A percentile compares a stretch with the other conserved stretches of the same genome.
Evolutionary conservation across 768 basidiomycete genomes (phyloP).

Genomic region (Leccinum rimulosum): DNA sequence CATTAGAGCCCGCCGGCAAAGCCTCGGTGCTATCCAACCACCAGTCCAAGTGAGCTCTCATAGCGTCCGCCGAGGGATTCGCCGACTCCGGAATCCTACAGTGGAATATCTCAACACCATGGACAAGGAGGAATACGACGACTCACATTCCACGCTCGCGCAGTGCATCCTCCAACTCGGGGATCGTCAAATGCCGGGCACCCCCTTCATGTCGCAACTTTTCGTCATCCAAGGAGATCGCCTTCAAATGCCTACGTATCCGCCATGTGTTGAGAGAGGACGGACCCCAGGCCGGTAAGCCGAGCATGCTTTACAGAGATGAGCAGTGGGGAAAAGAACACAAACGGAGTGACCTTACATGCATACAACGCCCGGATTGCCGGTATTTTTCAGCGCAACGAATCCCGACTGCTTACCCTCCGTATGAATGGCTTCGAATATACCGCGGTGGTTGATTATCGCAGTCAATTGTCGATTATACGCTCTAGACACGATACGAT

Average conservation of each 20-base stretch:
- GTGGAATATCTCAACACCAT: neutral
- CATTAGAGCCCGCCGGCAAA: constrained; percentile 33
- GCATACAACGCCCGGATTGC: constrained; percentile 45
- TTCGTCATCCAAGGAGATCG: constrained; percentile 58
- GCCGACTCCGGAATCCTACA: constrained; percentile 37
- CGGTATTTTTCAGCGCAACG: constrained; percentile 9
- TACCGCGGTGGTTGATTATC: constrained; percentile 34
- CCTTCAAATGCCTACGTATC: constrained; percentile 36
- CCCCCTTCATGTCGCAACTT: constrained; percentile 52
- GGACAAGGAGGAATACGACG: neutral
- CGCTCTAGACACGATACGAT: constrained; percentile 58
- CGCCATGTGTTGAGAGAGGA: constrained; percentile 31
- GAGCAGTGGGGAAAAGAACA: neutral
- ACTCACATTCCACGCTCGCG: constrained; percentile 79
- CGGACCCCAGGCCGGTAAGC: constrained; percentile 40
- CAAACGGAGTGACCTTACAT: constrained; percentile 42
- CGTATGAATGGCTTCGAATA: constrained; percentile 35
- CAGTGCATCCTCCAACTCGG: constrained; percentile 63
- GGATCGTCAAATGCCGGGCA: constrained; percentile 43
- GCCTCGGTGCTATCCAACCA: constrained; percentile 57
- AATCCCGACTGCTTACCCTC: constrained; percentile 35
- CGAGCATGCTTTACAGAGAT: constrained; percentile 39
- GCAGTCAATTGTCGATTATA: constrained; percentile 45
- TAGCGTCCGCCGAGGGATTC: constrained; percentile 39
- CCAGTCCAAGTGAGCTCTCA: constrained; percentile 54